Base-by-base conservation (phyloP, 2,329 filamentous ascomycete species). In the Fusarium napiforme region DNA sequence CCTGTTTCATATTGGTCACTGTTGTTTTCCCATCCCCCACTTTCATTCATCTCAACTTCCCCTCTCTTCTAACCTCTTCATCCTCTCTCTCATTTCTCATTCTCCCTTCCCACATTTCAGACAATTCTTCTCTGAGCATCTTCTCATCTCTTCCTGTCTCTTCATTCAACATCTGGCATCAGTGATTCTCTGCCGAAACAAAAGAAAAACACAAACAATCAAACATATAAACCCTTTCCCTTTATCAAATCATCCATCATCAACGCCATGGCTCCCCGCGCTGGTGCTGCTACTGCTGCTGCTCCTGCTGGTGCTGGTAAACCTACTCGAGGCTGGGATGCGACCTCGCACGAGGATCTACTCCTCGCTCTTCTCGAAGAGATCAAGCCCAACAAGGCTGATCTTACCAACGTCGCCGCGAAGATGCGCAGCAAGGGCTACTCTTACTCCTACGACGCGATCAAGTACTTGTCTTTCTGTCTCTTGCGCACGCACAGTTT, bases 261-360 rank as follows among this genome's bases (percentile, higher is more conserved):
- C 23, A 32, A 23, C 43, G 53, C 26, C 39, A 68, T 63, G 55
- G 21, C 71, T 52, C 36, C 59, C 58, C 71, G 55, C 61, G 75
- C 75, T 61, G 43, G 68, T 34, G 18, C 18, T 37, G 28, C 11
- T 32, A 14, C 39, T 40, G 39, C 32, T 34, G 19, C 21, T 42
- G 39, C 40, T 64, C 75, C 73, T 60, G 47, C 70, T 47, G 39
- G 12, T 26, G 50, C 50, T 56, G 60, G 53, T n/a, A 80, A 80
- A 52, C 66, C 75, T 21, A 39, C 53, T 28, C 78, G 79, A 16
- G 78, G 78, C 6, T 81, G 83, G 83, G 79, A 83, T 65, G 81
- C 81, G 19, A 67, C 72, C 19, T 75, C 84, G 19, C 83, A 84
- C n/a, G 78, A 81, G 10, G 82, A 81, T 21, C 80, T 86, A 2